phyloP scores from a whole-genome alignment of 2,329 filamentous ascomycete genomes.

The Zasmidium angulare region DNA sequence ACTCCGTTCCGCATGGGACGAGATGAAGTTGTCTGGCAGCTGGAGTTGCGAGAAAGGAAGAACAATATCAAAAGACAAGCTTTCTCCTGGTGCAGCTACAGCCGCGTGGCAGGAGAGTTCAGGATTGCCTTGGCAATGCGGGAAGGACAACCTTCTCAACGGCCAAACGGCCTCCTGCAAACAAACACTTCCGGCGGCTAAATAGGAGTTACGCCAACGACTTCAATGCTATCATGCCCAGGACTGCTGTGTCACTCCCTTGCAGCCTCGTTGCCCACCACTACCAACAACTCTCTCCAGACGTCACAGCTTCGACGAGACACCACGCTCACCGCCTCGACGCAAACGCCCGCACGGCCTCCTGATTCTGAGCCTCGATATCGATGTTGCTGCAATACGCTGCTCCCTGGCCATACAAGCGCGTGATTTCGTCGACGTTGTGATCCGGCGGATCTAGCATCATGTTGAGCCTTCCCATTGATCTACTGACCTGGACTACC shows the following conservation, averaged over 20 bases:
- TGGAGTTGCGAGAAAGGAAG: not conserved
- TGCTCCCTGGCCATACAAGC: conserved; percentile 31
- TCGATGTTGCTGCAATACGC: conserved; percentile 34
- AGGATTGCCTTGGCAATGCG: not conserved
- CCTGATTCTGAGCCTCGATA: conserved; percentile 31
- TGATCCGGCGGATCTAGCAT: conserved; percentile 31
- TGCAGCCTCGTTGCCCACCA: too few species aligned
- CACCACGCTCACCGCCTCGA: not conserved
- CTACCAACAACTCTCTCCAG: not conserved
- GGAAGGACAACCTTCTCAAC: not conserved
- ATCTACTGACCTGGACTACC: conserved; percentile 31
- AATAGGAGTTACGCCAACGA: not conserved
- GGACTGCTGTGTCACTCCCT: too few species aligned
- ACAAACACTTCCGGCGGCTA: not conserved
- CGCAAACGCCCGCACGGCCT: conserved; percentile 21
- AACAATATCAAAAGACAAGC: not conserved
- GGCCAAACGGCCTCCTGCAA: not conserved
- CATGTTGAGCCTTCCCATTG: conserved; percentile 33
- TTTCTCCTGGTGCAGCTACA: not conserved
- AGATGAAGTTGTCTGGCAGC: not conserved
- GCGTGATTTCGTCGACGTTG: conserved; percentile 31
- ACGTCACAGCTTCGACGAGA: not conserved
- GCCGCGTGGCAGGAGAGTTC: not conserved
- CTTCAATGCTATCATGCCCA: not conserved
- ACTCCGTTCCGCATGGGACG: not conserved